Evolutionary conservation across 106 monocot species (phyloP), one percentile per base, ranked within the genome.

Genomic region (Dactylorhiza incarnata): DNA sequence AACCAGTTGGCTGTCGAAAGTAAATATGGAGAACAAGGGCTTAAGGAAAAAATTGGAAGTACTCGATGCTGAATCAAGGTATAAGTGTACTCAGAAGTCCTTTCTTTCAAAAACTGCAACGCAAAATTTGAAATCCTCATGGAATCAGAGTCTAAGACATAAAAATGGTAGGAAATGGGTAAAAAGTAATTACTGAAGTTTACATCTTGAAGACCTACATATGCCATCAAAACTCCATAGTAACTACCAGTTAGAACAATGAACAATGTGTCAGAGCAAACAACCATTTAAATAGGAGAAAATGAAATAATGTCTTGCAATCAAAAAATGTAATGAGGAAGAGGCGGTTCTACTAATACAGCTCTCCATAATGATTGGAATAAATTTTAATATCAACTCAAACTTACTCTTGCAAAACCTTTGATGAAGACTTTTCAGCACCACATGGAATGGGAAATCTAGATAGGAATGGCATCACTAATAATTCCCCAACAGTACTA

Each of bases 151-250:
- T 6, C 44, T 2, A 37, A 37, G 37, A 37, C 37, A n/a, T n/a
- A 37, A 37, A 37, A 37, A 37, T 3, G 3, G 15, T 71, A 9
- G 6, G 9, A 58, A 65, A 80, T 10, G 48, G 75, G 11, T 73
- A 52, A 37, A 68, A 52, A 3, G 51, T 20, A 17, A 56, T 53
- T 29, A 9, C 48, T 52, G 29, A 37, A 11, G 54, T 89, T 87
- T 89, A 93, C 92, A 76, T 93, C 89, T 80, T 89, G 92, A 11
- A 93, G 83, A 59, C 92, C 83, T 71, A 89, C 92, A 79, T 89
- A 93, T 52, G 92, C 92, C 87, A 93, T 83, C 75, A 93, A 75
- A 81, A 87, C 89, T 49, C 89, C 92, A 82, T 82, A 89, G 72
- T 93, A 93, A 66, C 92, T 93, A 84, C 79, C 79, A 81, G 7